Percentiles rank a stretch among this genome's conserved stretches.
These are phyloP conservation scores for Phytophthora syringae DNA, from an alignment of 352 stramenopile species.

Conservation along the genomic window DNA sequence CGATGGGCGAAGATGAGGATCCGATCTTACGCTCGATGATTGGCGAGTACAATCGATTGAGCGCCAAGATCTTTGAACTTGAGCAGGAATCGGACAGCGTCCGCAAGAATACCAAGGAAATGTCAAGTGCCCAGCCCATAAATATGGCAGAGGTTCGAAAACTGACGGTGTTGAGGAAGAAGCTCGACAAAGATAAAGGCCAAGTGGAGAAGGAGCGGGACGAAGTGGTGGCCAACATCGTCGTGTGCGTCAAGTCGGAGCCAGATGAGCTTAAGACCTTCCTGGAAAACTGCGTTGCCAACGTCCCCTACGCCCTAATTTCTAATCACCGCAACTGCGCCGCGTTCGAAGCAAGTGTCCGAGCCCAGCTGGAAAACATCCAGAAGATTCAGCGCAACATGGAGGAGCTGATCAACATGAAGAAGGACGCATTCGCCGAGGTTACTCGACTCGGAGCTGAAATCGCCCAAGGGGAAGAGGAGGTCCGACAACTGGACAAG, in stretches of 20 bases:
- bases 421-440: slow-evolving; percentile 54
- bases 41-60: slow-evolving; percentile 64
- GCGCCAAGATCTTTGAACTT: slow-evolving; percentile 47
- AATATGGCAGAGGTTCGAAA: slow-evolving; percentile 46
- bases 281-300: slow-evolving; percentile 34
- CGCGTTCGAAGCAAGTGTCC: slow-evolving; percentile 48
- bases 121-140: slow-evolving; percentile 32
- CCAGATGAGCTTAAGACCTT: slow-evolving; percentile 47
- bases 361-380: slow-evolving; percentile 39
- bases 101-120: slow-evolving; percentile 43
- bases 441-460: slow-evolving; percentile 56
- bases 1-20: slow-evolving; percentile 55
- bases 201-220: slow-evolving; percentile 53
- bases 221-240: slow-evolving; percentile 50
- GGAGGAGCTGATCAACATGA: slow-evolving; percentile 65
- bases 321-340: slow-evolving; percentile 61
- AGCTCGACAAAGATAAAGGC: slow-evolving; percentile 31
- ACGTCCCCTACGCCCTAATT: slow-evolving; percentile 57
- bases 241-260: slow-evolving; percentile 57
- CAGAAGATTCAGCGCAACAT: slow-evolving; percentile 52
- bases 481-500: slow-evolving; percentile 51
- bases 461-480: slow-evolving; percentile 47
- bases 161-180: slow-evolving; percentile 13
- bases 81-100: slow-evolving; percentile 44
- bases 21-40: slow-evolving; percentile 60